Percentiles rank a stretch among this genome's conserved stretches.
These are phyloP conservation scores for Aspergillus phoenicis DNA, from an alignment of 2,329 filamentous ascomycete species.

Conservation along the genomic window DNA sequence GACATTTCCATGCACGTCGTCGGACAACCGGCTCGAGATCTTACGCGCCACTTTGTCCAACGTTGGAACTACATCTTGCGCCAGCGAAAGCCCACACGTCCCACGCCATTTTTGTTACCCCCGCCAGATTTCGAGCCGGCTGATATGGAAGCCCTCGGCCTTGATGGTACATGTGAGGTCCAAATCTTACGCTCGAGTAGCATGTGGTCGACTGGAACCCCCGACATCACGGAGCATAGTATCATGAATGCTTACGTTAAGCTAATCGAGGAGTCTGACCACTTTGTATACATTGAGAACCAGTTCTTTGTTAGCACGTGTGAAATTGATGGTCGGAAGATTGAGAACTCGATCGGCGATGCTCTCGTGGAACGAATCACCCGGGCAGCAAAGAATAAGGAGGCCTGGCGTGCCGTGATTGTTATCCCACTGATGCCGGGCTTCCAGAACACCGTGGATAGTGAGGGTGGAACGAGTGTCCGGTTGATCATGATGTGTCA, in stretches of 20 bases:
- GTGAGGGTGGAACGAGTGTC: slow-evolving; percentile 91
- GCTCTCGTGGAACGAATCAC: slow-evolving; percentile 90
- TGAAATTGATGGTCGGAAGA: slow-evolving; percentile 81
- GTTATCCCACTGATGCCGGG: slow-evolving; percentile 96
- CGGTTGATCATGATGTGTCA: slow-evolving; percentile 96
- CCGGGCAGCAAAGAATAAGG: slow-evolving; percentile 76
- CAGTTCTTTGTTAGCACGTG: slow-evolving; percentile 97
- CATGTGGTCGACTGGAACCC: slow-evolving; percentile 87
- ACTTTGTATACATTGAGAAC: slow-evolving; percentile 98
- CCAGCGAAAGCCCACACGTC: slow-evolving; percentile 87
- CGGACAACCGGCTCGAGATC: slow-evolving; percentile 88
- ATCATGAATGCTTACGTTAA: slow-evolving; percentile 96
- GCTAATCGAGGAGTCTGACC: slow-evolving; percentile 91
- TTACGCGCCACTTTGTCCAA: slow-evolving; percentile 95
- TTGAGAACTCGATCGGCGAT: slow-evolving; percentile 92
- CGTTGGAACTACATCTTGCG: slow-evolving; percentile 96
- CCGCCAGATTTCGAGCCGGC: slow-evolving; percentile 87
- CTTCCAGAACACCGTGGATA: slow-evolving; percentile 94
- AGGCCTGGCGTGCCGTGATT: slow-evolving; percentile 88
- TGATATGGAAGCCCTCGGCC: slow-evolving; percentile 82
- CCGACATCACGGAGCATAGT: slow-evolving; percentile 82
- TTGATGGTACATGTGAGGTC: slow-evolving; percentile 93
- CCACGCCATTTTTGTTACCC: slow-evolving; percentile 88
- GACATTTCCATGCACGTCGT: slow-evolving; percentile 98
- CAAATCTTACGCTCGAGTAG: slow-evolving; percentile 90